A percentile compares a stretch with the other conserved stretches of the same genome.
phyloP scores from a whole-genome alignment of 192 early-diverging fungal species.

The Physocladia obscura region DNA sequence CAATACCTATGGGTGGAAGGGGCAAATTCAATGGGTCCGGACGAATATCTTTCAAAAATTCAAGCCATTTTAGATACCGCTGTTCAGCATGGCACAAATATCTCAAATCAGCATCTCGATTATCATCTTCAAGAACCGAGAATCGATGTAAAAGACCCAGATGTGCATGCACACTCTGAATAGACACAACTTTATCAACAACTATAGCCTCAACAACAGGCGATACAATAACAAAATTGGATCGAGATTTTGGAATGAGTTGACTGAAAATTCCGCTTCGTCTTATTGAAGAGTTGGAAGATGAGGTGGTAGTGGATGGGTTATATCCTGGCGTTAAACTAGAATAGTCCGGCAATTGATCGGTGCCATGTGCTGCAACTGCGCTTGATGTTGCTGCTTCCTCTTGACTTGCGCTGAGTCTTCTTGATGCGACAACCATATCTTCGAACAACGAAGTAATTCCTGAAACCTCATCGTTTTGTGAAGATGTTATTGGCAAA shows the following conservation, averaged over 20 bases:
- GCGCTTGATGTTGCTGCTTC: too few relatives aligned
- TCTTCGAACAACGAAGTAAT: too few relatives aligned
- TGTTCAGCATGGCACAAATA: conserved; percentile 56
- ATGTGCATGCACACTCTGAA: conserved; percentile 24
- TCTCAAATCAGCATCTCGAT: conserved; percentile 43
- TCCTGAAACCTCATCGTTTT: not conserved
- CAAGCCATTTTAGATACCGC: conserved; percentile 54
- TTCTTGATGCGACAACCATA: too few relatives aligned
- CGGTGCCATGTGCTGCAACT: too few relatives aligned
- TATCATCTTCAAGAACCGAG: conserved; percentile 11
- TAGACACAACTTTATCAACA: conserved; percentile 15
- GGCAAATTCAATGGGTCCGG: conserved; percentile 33
- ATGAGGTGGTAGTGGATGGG: too few relatives aligned
- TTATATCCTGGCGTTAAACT: too few relatives aligned
- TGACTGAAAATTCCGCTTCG: conserved; percentile 11
- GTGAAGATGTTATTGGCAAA: not conserved
- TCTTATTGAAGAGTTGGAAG: not conserved
- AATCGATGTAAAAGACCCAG: conserved; percentile 40
- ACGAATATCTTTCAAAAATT: conserved; percentile 38
- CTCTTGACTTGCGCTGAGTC: too few relatives aligned
- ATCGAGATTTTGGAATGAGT: not conserved
- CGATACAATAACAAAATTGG: not conserved
- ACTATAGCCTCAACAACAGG: conserved; percentile 2
- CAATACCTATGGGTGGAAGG: conserved; percentile 40
- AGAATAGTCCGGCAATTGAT: too few relatives aligned